Base-by-base conservation (phyloP, 257 asterid genomes). In the Rubia yunnanensis region DNA sequence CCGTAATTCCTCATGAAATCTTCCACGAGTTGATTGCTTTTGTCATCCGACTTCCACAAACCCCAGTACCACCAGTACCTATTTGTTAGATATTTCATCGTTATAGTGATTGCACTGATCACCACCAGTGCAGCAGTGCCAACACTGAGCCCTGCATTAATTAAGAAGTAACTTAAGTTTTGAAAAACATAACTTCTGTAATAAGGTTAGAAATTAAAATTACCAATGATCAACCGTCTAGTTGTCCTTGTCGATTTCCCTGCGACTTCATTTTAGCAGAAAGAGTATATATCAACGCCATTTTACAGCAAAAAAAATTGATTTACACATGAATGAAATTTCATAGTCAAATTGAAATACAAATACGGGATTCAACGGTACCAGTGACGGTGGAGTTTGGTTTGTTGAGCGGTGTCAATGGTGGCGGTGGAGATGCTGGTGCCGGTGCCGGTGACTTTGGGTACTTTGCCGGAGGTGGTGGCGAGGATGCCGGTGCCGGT, bases 131-230 rank as follows among this genome's bases (percentile, higher is more conserved):
- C 63, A 18, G 69, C 27, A 34, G 64, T 18, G 36, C 81, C 70
- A 3, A 35, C 44, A 11, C 67, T 31, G 23, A 31, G 30, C 13
- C 74, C 92, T 85, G 80, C 65, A 77, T 39, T 39, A 9, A 6
- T 35, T 38, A 38, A 39, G 14, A 0, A 0, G 48, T 35, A 64
- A 74, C 30, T 35, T 13, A 18, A 4, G 4, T 18, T 18, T 2
- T 4, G 23, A 48, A 48, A n/a, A n/a, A n/a, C 17, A 48, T 14
- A 20, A 0, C 0, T 1, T 4, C 0, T 1, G 14, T 48, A 48
- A 48, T 38, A 9, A 48, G 9, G 7, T 48, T 13, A 14, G 54
- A 48, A 38, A n/a, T n/a, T n/a, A n/a, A 11, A 9, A 39, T 39
- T 10, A 39, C 48, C 48, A 3, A 39, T 39, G 4, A 39, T 39